These are phyloP conservation scores for Ophiostoma sp. DNA, from an alignment of 2,329 filamentous ascomycete species.

Conservation along the genomic window DNA sequence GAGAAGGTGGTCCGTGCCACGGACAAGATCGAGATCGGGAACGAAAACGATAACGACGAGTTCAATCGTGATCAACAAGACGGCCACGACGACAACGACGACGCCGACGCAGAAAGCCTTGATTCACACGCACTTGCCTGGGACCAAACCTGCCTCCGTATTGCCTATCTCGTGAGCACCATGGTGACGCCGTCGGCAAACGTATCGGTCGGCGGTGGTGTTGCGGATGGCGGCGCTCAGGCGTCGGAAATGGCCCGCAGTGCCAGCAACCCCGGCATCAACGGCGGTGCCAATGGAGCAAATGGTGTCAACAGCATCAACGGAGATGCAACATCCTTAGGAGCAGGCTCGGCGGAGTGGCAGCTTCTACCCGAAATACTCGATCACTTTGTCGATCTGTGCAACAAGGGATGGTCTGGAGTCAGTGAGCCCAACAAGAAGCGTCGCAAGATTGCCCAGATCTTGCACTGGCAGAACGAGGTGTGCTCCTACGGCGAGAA, in stretches of 20 bases:
- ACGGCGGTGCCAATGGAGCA: neutral
- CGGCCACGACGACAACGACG: neutral
- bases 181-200: slow-evolving; percentile 27
- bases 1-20: neutral
- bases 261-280: neutral
- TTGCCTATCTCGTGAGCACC: slow-evolving; percentile 32
- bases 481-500: slow-evolving; percentile 40
- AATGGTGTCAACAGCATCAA: neutral
- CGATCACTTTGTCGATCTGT: slow-evolving; percentile 2
- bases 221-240: neutral
- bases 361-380: slow-evolving; percentile 22
- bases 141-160: slow-evolving; percentile 33
- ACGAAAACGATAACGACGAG: neutral
- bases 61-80: neutral
- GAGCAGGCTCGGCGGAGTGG: neutral
- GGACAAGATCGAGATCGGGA: neutral
- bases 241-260: neutral
- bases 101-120: slow-evolving; percentile 18
- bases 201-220: slow-evolving; percentile 3
- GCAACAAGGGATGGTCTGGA: slow-evolving; percentile 26
- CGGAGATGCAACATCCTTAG: neutral
- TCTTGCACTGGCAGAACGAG: slow-evolving; percentile 54
- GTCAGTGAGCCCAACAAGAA: slow-evolving; percentile 24
- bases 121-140: slow-evolving; percentile 33
- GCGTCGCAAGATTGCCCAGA: slow-evolving; percentile 38